Evolutionary conservation across 163 green algal species (phyloP).

Genomic region (Scenedesmus sp.): DNA sequence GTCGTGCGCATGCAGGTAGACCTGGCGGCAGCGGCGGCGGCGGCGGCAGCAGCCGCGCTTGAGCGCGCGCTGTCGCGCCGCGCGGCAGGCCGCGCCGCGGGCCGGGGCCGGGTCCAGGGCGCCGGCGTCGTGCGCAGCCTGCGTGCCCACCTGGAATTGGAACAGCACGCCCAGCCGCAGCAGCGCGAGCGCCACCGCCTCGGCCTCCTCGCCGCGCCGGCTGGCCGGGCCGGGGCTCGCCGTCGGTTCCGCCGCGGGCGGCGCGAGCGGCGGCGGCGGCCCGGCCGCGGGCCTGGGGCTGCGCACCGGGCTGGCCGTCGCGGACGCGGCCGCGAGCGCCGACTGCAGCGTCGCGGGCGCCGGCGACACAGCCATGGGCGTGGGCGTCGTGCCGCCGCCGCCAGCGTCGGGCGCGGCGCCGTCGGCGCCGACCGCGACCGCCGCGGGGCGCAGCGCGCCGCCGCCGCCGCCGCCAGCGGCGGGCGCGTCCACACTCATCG

Average conservation of each 20-base stretch:
- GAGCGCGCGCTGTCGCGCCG: no score
- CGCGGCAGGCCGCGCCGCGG: no score
- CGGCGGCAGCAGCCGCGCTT: no score
- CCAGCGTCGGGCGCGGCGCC: background rate
- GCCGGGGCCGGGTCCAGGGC: no score
- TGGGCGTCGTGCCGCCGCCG: background rate
- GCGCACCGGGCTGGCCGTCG: background rate
- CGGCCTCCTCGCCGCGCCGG: conserved; percentile 34
- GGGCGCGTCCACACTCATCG: conserved; percentile 14
- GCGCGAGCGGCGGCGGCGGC: no score
- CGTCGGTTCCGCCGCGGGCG: background rate
- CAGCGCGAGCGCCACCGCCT: conserved; percentile 24
- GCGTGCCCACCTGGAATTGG: conserved; percentile 38
- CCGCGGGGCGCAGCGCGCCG: no score
- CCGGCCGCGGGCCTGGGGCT: no score
- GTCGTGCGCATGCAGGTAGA: conserved; percentile 9
- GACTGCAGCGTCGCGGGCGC: background rate
- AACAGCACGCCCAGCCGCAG: conserved; percentile 43
- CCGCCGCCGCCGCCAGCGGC: background rate
- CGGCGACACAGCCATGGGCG: conserved; percentile 24
- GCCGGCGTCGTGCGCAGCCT: no score
- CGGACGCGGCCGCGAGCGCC: background rate
- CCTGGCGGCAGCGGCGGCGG: no score
- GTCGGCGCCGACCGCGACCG: background rate
- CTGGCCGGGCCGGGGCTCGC: conserved; percentile 19